Percentiles rank a stretch among this genome's conserved stretches.
phyloP scores from a whole-genome alignment of 2,329 filamentous ascomycete genomes.

The Purpureocillium takamizusanense region DNA sequence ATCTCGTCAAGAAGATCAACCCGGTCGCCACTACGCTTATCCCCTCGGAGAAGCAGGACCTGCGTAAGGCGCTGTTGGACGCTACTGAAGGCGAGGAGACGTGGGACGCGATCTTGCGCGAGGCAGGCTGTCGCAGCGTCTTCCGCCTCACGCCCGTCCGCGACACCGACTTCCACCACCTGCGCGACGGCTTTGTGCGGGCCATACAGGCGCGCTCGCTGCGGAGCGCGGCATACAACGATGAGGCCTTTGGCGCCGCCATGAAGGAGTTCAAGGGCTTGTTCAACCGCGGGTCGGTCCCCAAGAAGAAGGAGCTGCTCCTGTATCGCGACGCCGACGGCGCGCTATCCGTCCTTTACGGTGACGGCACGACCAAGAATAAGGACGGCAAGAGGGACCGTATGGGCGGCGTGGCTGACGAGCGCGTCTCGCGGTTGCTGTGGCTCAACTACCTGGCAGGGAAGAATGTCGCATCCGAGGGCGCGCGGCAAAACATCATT shows the following conservation, averaged over 20 bases:
- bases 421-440: constrained; percentile 69
- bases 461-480: constrained; percentile 76
- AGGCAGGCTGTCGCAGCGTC: constrained; percentile 61
- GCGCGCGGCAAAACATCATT: constrained; percentile 71
- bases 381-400: constrained; percentile 34
- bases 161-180: constrained; percentile 87
- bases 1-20: constrained; percentile 68
- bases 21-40: constrained; percentile 75
- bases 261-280: constrained; percentile 71
- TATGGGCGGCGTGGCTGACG: constrained; percentile 67
- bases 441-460: constrained; percentile 91
- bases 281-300: constrained; percentile 74
- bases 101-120: constrained; percentile 63
- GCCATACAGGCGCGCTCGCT: constrained; percentile 69
- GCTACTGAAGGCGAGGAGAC: constrained; percentile 58
- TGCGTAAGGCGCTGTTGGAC: constrained; percentile 63
- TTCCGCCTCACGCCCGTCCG: constrained; percentile 84
- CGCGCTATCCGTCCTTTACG: constrained; percentile 57
- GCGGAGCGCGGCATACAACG: constrained; percentile 45
- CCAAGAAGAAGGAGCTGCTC: constrained; percentile 71
- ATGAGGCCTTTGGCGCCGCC: constrained; percentile 67
- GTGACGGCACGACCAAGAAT: constrained; percentile 40
- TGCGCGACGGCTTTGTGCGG: constrained; percentile 85
- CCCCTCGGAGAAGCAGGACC: constrained; percentile 65
- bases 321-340: constrained; percentile 60